Conservation (phyloP, 169 alveolate genomes). For the Perkinsus olseni region DNA sequence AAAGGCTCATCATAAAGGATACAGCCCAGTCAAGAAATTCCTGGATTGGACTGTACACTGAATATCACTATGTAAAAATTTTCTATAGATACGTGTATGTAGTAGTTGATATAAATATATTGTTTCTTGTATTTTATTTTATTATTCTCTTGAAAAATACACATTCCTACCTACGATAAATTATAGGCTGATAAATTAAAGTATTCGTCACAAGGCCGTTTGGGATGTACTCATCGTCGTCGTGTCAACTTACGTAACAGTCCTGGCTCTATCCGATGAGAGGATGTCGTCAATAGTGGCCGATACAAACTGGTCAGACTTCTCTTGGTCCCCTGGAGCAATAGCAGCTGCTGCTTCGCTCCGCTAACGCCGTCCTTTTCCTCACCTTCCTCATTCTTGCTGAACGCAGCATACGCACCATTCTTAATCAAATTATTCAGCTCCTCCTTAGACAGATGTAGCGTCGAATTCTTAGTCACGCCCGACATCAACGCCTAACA, state of each 20-base stretch:
- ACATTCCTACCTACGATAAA: too few relatives aligned
- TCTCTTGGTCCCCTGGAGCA: background rate
- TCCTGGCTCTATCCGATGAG: background rate
- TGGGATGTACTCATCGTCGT: too few relatives aligned
- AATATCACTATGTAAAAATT: too few relatives aligned
- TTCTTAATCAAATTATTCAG: background rate
- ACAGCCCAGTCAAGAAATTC: too few relatives aligned
- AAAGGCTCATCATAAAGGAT: too few relatives aligned
- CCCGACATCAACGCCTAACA: background rate
- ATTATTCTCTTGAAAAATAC: too few relatives aligned
- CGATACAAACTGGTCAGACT: background rate
- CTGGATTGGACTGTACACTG: too few relatives aligned
- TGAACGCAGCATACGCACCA: background rate
- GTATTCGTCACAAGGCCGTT: too few relatives aligned
- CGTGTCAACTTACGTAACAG: background rate
- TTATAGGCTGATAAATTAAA: too few relatives aligned
- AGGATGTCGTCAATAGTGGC: background rate
- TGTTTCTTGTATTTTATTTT: too few relatives aligned
- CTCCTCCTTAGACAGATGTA: background rate
- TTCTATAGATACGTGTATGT: too few relatives aligned
- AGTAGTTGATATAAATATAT: too few relatives aligned
- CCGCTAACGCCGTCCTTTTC: background rate
- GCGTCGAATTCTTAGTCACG: background rate
- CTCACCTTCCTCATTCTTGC: background rate
- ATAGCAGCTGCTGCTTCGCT: background rate